Evolutionary conservation across 768 basidiomycete species (phyloP), one percentile per base, ranked within the genome.

Genomic region (Cantharellus anzutake): DNA sequence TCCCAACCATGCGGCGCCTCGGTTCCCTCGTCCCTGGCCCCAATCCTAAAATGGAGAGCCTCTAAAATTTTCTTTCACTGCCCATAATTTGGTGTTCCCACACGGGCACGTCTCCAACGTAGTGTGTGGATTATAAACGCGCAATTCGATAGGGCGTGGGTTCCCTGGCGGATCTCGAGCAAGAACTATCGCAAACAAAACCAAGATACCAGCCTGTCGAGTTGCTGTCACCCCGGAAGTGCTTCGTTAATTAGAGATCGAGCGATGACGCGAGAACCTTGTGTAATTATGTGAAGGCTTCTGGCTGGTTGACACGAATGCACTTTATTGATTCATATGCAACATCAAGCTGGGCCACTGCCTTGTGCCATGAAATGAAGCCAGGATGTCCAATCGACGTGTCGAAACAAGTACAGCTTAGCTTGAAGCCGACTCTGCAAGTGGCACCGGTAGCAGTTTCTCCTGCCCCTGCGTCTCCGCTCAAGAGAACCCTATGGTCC

Each of bases 71-170:
- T 51, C 83, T 83, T 67, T 99, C 96, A 1, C 86, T 86, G 0
- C 96, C 96, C 62, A 96, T 90, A 0, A 85, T 80, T 63, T 98
- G 94, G 70, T 99, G 94, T 0, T 97, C 83, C 94, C 94, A 97
- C 0, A 92, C 94, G 4, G 97, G 80, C 88, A 98, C 97, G 70
- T 98, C 94, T 7, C 96, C 96, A 11, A 94, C 82, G 68, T 99
- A 99, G 40, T 94, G 82, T 64, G 91, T 78, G 0, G 96, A 93
- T 99, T 96, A 65, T 99, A 94, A 0, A 94, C 96, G 67, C 98
- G 96, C 2, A 99, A 75, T 68, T 98, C 96, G 63, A 99, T 98
- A 0, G 94, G 90, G 3, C 93, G 79, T 5, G 93, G 89, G 4
- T 85, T 73, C 48, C 86, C 89, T 44, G 81, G 83, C 1, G 82